A percentile compares a stretch with the other conserved stretches of the same genome.
Evolutionary conservation across 768 basidiomycete species (phyloP).

Genomic region (Kwoniella shandongensis): DNA sequence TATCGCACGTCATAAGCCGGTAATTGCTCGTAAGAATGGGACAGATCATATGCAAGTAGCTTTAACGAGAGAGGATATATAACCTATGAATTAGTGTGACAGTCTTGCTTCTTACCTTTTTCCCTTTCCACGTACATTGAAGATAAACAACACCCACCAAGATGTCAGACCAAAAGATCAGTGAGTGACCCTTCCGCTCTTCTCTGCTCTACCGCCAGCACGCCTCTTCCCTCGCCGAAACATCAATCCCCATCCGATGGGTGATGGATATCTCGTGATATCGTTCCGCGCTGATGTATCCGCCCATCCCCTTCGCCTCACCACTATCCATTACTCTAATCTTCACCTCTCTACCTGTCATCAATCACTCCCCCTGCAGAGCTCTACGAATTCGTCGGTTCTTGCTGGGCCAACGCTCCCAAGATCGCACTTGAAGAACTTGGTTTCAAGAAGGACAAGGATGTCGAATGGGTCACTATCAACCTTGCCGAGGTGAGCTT

Average conservation of each 20-base stretch:
- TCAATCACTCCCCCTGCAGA: conserved; percentile 15
- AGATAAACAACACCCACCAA: not conserved
- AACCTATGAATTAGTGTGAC: not conserved
- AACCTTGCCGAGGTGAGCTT: conserved; percentile 43
- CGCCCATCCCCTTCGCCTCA: too few relatives aligned
- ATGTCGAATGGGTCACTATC: conserved; percentile 38
- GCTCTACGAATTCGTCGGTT: conserved; percentile 44
- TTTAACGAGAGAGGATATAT: not conserved
- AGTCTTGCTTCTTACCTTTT: not conserved
- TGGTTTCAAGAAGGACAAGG: conserved; percentile 31
- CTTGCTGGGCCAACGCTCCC: conserved; percentile 47
- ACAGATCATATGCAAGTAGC: not conserved
- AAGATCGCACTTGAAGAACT: conserved; percentile 39
- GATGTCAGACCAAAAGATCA: conserved; percentile 21
- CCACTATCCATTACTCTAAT: not conserved
- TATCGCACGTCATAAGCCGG: not conserved
- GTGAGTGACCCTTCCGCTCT: conserved; percentile 6
- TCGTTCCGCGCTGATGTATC: not conserved
- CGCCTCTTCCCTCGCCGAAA: not conserved
- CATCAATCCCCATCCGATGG: not conserved
- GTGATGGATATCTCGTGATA: too few relatives aligned
- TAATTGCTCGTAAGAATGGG: too few relatives aligned
- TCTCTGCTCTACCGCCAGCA: not conserved
- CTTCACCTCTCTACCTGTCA: not conserved
- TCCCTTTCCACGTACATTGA: not conserved